Base-by-base conservation (phyloP, 2,329 filamentous ascomycete species). In the Fusarium illudens region DNA sequence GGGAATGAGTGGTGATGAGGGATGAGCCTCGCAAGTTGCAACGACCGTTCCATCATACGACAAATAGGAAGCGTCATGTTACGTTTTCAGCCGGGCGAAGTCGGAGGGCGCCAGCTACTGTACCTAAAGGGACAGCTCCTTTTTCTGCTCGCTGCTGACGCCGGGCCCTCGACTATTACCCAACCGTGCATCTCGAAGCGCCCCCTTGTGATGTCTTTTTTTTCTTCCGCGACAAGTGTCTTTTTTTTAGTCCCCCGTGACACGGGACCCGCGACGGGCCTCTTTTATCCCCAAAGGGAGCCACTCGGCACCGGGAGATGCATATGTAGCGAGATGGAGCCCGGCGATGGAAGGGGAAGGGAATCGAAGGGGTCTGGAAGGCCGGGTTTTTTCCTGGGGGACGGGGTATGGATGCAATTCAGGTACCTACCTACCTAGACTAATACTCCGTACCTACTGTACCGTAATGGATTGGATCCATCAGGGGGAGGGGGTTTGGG, bases 321-420 rank as follows among this genome's bases (percentile, higher is more conserved):
- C 60, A 71, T 55, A 55, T 58, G 59, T 67, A 59, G 53, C 64
- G 53, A 49, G 60, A 72, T 58, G 58, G 61, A 48, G 60, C 39
- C 56, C 50, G 53, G 53, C 49, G 56, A 57, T 64, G 54, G 37
- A 56, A 66, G 58, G 59, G 54, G 62, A 48, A 57, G 46, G 51
- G 58, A 62, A 62, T 58, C 58, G 66, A 72, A 70, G 54, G 65
- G 61, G 61, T 58, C 66, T 73, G 60, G 68, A 73, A 67, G 64
- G 48, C 30, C 30, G 32, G 58, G 52, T 62, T 62, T 46, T 60
- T 59, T 69, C 60, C n/a, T 55, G 60, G 68, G 60, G 69, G 63
- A 70, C 48, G 55, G 37, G 46, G 44, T 22, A 55, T 50, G 29
- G 34, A 49, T 56, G 30, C 15, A 36, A 51, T 39, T 42, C 33